These are phyloP conservation scores for Mucor irregularis DNA, from an alignment of 371 early-diverging fungal genomes.

Conservation along the genomic window DNA sequence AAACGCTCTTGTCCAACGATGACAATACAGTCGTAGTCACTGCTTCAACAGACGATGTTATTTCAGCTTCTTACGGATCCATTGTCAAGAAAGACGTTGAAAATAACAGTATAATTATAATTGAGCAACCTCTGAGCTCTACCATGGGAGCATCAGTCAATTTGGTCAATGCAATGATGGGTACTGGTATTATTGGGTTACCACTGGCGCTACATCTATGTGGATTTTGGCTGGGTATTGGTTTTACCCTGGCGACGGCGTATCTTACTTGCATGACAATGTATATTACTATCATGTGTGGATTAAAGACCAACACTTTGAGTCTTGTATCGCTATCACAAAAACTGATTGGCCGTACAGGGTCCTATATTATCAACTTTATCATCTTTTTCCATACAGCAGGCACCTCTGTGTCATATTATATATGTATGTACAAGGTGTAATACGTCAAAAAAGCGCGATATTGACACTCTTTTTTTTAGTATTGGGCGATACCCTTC, in stretches of 20 bases:
- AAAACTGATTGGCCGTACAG: constrained; percentile 36
- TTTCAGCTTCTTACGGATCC: background rate
- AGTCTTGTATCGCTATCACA: constrained; percentile 37
- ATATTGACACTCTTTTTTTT: background rate
- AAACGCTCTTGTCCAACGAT: background rate
- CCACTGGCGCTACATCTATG: constrained; percentile 51
- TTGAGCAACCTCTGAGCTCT: background rate
- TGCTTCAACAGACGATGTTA: background rate
- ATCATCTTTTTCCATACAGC: constrained; percentile 52
- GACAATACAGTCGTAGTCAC: background rate
- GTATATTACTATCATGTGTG: constrained; percentile 49
- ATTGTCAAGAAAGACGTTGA: background rate
- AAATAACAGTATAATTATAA: background rate
- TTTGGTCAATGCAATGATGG: constrained; percentile 60
- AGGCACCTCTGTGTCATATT: constrained; percentile 54
- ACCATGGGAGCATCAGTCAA: constrained; percentile 31
- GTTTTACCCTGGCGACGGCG: constrained; percentile 41
- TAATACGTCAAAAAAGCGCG: background rate
- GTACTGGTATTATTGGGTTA: constrained; percentile 61
- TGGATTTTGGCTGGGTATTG: constrained; percentile 55
- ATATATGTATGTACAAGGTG: constrained; percentile 31
- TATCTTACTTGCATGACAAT: constrained; percentile 47
- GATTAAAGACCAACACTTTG: constrained; percentile 34
- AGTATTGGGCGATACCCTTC: constrained; percentile 56
- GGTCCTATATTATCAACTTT: constrained; percentile 41